These are phyloP conservation scores for Solanum sparsipilum DNA, from an alignment of 257 asterid genomes.

Conservation along the genomic window DNA sequence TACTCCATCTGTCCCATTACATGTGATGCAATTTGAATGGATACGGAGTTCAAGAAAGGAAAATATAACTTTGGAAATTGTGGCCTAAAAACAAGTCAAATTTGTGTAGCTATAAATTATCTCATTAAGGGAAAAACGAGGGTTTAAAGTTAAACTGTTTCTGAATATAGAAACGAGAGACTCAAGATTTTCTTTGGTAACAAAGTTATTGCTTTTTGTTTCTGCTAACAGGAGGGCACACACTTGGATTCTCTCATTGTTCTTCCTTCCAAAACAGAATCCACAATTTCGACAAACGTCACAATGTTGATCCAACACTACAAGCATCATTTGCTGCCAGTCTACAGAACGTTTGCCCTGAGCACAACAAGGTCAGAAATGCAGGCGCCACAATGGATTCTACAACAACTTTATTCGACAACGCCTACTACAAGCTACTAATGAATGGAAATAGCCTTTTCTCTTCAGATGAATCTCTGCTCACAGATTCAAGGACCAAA, in stretches of 20 bases:
- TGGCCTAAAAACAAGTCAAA: too few relatives aligned
- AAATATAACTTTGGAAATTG: too few relatives aligned
- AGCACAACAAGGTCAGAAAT: constrained; percentile 44
- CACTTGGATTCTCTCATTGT: constrained; percentile 82
- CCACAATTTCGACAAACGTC: constrained; percentile 45
- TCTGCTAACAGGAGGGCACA: constrained; percentile 64
- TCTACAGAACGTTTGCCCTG: constrained; percentile 46
- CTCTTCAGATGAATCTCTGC: constrained; percentile 62
- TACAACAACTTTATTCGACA: constrained; percentile 54
- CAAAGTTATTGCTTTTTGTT: background rate
- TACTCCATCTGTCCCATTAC: rapidly evolving
- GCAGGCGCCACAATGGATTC: constrained; percentile 65
- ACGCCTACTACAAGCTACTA: constrained; percentile 56
- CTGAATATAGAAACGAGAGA: too few relatives aligned
- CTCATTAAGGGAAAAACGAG: background rate
- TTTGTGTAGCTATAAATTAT: too few relatives aligned
- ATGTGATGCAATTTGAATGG: background rate
- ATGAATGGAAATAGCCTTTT: constrained; percentile 56
- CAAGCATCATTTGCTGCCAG: constrained; percentile 47
- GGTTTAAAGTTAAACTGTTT: background rate
- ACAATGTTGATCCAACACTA: constrained; percentile 50
- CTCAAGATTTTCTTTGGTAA: background rate
- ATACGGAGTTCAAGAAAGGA: too few relatives aligned
- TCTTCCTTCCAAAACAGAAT: constrained; percentile 81
- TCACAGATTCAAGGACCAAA: constrained; percentile 34